These are phyloP conservation scores for Penicillium silybi DNA, from an alignment of 495 filamentous ascomycete genomes.

Conservation along the genomic window DNA sequence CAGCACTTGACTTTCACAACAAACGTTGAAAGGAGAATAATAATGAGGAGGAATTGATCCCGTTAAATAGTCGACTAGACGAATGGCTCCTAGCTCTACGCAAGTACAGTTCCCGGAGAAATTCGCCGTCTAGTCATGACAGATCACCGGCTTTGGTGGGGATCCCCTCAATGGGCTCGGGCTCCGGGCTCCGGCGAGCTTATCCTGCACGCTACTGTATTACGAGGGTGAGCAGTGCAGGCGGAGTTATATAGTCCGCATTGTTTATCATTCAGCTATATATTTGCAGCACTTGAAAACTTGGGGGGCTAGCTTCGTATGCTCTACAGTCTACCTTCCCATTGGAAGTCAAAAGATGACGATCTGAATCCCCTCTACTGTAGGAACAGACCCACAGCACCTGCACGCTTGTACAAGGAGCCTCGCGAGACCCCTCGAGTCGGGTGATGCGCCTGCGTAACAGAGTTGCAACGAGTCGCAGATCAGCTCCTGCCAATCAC, in stretches of 20 bases:
- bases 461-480: background rate
- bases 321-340: background rate
- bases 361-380: too few relatives aligned
- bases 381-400: too few relatives aligned
- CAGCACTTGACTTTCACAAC: background rate
- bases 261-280: background rate
- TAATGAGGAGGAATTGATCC: background rate
- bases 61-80: background rate
- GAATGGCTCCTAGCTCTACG: background rate
- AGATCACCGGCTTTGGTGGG: slow-evolving; percentile 5
- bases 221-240: background rate
- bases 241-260: background rate
- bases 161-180: background rate
- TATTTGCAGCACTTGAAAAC: too few relatives aligned
- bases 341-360: too few relatives aligned
- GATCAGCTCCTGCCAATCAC: too few relatives aligned
- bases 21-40: background rate
- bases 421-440: background rate
- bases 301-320: too few relatives aligned
- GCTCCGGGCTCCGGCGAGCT: slow-evolving; percentile 5
- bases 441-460: background rate
- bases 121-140: background rate
- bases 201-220: slow-evolving; percentile 11
- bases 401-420: too few relatives aligned
- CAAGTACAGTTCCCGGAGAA: background rate